These are phyloP conservation scores for Bipolaris victoriae DNA, from an alignment of 2,329 filamentous ascomycete species.

Conservation along the genomic window DNA sequence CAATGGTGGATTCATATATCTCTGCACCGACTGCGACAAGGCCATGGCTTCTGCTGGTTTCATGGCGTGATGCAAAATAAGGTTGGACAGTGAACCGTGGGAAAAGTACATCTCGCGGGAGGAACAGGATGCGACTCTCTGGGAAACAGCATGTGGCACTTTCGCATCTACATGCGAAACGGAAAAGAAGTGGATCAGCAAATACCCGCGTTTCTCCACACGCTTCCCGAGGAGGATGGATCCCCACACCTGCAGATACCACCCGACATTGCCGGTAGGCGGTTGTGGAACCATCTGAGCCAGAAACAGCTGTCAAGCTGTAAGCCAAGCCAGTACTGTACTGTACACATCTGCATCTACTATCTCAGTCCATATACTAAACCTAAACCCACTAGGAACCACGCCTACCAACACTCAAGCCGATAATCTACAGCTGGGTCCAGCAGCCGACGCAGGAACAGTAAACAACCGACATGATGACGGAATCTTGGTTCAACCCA, in stretches of 20 bases:
- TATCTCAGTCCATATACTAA: too few species aligned
- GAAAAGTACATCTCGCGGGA: not conserved
- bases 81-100: not conserved
- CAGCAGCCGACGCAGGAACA: too few species aligned
- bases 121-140: not conserved
- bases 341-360: too few species aligned
- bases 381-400: too few species aligned
- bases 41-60: constrained; percentile 16
- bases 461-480: not conserved
- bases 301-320: not conserved
- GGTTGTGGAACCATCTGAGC: not conserved
- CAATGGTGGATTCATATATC: constrained; percentile 61
- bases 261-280: not conserved
- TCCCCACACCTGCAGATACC: not conserved
- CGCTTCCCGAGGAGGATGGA: not conserved
- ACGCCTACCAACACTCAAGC: too few species aligned
- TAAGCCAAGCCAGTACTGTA: too few species aligned
- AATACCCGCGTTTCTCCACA: not conserved
- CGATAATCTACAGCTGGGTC: too few species aligned
- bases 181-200: not conserved
- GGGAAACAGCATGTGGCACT: not conserved
- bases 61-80: not conserved
- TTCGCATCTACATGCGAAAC: not conserved
- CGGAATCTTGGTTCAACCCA: not conserved
- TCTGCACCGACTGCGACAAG: constrained; percentile 64